Evolutionary conservation across 306 rosid species (phyloP).

Genomic region (Ammopiptanthus mongolicus): DNA sequence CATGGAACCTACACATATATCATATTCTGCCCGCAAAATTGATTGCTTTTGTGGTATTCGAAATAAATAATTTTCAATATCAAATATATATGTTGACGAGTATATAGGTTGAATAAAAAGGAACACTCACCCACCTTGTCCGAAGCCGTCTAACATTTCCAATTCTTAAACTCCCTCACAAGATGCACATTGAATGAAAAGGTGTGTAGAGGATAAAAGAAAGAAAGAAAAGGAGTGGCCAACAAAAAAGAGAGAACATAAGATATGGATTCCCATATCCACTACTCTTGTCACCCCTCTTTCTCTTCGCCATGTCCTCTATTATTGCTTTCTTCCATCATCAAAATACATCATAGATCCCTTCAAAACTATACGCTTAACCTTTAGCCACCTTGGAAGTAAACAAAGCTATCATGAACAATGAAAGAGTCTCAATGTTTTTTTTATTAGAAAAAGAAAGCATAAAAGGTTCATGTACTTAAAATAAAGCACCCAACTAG

Average conservation of each 20-base stretch:
- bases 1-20: conserved; percentile 40
- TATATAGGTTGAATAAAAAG: conserved; percentile 34
- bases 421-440: conserved; percentile 1
- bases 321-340: conserved; percentile 58
- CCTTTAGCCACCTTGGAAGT: conserved; percentile 45
- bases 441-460: conserved; percentile 8
- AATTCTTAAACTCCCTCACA: conserved; percentile 34
- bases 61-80: neutral
- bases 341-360: conserved; percentile 20
- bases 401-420: conserved; percentile 23
- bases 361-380: neutral
- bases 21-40: conserved; percentile 36
- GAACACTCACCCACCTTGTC: conserved; percentile 49
- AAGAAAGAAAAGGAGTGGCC: conserved; percentile 36
- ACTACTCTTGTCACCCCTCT: conserved; percentile 18
- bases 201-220: neutral
- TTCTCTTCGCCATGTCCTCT: conserved; percentile 25
- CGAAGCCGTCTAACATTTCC: conserved; percentile 51
- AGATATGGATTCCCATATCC: conserved; percentile 59
- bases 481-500: conserved; percentile 13
- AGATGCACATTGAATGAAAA: conserved; percentile 39
- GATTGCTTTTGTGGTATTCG: conserved; percentile 17
- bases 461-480: conserved; percentile 18
- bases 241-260: conserved; percentile 39
- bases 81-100: conserved; percentile 7